Evolutionary conservation across 1,139 yeast species (phyloP).

Genomic region (Starmera stellimalicola): DNA sequence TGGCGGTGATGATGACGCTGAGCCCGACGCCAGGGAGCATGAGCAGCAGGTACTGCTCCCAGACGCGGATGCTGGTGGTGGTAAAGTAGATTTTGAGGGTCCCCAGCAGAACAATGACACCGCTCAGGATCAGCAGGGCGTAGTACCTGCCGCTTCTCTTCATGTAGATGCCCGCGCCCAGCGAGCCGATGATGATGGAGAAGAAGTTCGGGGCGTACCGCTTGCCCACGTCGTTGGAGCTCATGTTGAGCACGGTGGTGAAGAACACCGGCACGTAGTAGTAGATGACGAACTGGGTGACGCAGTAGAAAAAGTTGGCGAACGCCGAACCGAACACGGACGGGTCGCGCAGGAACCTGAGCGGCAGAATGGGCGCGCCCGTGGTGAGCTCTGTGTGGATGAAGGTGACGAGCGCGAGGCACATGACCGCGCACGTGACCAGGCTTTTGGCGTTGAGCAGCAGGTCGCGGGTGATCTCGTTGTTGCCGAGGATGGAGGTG

Average conservation of each 20-base stretch:
- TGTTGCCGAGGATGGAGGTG: slow-evolving; percentile 60
- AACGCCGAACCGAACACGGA: slow-evolving; percentile 58
- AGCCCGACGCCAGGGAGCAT: slow-evolving; percentile 49
- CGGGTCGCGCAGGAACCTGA: slow-evolving; percentile 42
- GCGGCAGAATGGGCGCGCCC: slow-evolving; percentile 60
- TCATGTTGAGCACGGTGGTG: slow-evolving; percentile 44
- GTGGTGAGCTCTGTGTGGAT: slow-evolving; percentile 46
- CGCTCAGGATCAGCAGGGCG: slow-evolving; percentile 35
- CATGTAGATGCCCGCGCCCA: slow-evolving; percentile 64
- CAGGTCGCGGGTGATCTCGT: slow-evolving; percentile 8
- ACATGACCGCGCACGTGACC: slow-evolving; percentile 18
- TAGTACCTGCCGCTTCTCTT: slow-evolving; percentile 60
- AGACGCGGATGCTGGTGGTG: slow-evolving; percentile 26
- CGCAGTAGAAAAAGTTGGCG: slow-evolving; percentile 50
- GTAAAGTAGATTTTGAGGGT: slow-evolving; percentile 29
- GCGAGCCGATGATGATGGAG: slow-evolving; percentile 62
- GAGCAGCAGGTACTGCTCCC: slow-evolving; percentile 23
- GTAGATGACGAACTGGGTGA: slow-evolving; percentile 41
- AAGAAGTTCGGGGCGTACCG: slow-evolving; percentile 58
- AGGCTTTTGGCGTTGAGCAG: slow-evolving; percentile 3
- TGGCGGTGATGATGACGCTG: slow-evolving; percentile 54
- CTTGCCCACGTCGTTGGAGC: slow-evolving; percentile 53
- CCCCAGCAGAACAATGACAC: slow-evolving; percentile 39
- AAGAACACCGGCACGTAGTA: slow-evolving; percentile 61
- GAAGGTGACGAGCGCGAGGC: slow-evolving; percentile 24